These are phyloP conservation scores for Aspergillus pseudoglaucus DNA, from an alignment of 2,329 filamentous ascomycete species.

Conservation along the genomic window DNA sequence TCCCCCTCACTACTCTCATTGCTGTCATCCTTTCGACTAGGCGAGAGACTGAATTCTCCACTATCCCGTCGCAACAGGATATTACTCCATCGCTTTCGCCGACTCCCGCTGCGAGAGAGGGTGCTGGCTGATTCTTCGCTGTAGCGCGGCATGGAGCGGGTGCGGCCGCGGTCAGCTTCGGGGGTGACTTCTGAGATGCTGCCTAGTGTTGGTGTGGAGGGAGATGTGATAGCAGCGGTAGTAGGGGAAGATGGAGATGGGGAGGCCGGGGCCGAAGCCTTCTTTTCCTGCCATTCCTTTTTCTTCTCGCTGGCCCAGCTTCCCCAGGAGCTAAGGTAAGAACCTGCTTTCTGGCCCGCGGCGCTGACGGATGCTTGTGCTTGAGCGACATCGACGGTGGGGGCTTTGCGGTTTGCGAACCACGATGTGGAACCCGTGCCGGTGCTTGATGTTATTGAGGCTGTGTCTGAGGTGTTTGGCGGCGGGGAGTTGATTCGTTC, in stretches of 20 bases:
- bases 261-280: constrained; percentile 17
- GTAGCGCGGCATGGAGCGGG: constrained; percentile 20
- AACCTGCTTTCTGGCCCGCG: constrained; percentile 51
- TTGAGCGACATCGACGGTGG: constrained; percentile 45
- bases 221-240: constrained; percentile 7
- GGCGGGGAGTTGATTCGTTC: constrained; percentile 22
- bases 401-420: constrained; percentile 25
- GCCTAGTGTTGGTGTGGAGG: constrained; percentile 17
- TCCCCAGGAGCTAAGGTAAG: constrained; percentile 59
- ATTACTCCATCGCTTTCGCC: constrained; percentile 34
- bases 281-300: constrained; percentile 41
- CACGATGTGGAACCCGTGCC: constrained; percentile 15
- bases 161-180: constrained; percentile 25
- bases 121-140: constrained; percentile 21
- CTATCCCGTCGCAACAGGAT: constrained; percentile 29
- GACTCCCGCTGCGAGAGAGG: constrained; percentile 26
- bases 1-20: constrained; percentile 17
- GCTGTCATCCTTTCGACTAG: constrained; percentile 15
- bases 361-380: constrained; percentile 51
- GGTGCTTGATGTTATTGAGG: constrained; percentile 13
- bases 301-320: constrained; percentile 50
- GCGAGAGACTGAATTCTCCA: constrained; percentile 16
- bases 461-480: constrained; percentile 19
- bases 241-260: constrained; percentile 12
- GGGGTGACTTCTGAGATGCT: constrained; percentile 16